Evolutionary conservation across 2,329 filamentous ascomycete species (phyloP), one percentile per base, ranked within the genome.

Genomic region (Tolypocladium amazonense): DNA sequence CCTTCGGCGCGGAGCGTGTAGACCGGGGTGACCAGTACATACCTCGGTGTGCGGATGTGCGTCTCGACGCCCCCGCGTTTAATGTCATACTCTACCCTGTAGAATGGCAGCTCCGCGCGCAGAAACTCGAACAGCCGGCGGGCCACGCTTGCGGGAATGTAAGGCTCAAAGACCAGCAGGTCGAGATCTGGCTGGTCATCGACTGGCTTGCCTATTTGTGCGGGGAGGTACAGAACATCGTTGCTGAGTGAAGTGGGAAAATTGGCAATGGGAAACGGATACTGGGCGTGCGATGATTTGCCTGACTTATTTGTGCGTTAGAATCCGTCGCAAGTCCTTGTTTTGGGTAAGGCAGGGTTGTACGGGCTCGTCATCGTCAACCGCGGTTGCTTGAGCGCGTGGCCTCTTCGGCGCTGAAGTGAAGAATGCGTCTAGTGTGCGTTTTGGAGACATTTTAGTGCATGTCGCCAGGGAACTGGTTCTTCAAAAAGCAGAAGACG

Each of bases 81-180:
- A 66, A 92, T 89, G 38, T 79, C 84, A 67, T 92, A 92, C 65
- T 85, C 80, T 4, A 92, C 88, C 58, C 88, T 81, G 67, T 92
- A 90, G 73, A 92, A 92, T 11, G 88, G 88, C 1, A 93, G 73
- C 62, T 88, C 81, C n/a, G 77, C 72, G 1, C 89, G 83, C 1
- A 93, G 78, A 67, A 91, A 91, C 18, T 84, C 75, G 71, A 92
- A 93, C 0, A 91, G 72, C 4, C 82, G 76, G 4, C 78, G 77
- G 25, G 83, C 77, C 14, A 83, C 76, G 15, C 79, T 71, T 2
- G 77, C 73, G 0, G 86, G 81, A 4, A 92, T 79, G 63, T 88
- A 92, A 0, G 89, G 88, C 66, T 90, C 81, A 69, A 88, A 92
- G 72, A 90, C 90, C 11, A 92, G 73, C 0, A 93, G 77, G 68